Base-by-base conservation (phyloP, 1,284 basidiomycete genomes). In the Sphaerobolus stellatus region DNA sequence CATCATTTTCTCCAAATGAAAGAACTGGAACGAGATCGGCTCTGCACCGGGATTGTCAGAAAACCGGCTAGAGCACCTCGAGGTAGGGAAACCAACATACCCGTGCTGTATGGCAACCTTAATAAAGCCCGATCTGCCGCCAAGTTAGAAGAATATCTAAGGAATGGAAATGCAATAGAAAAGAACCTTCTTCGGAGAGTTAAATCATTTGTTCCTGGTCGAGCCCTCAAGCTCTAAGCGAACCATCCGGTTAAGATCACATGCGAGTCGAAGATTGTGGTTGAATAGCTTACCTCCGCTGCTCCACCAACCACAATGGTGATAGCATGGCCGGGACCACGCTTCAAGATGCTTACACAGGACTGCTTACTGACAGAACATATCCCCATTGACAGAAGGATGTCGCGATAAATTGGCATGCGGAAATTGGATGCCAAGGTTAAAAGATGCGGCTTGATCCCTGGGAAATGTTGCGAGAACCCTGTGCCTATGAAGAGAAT, bases 1-100 rank as follows among this genome's bases (percentile, higher is more conserved):
- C 93, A 68, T 99, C 96, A 69, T 99, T 99, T 75, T 99, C 96
- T 18, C 96, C 96, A 64, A 99, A 99, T 1, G 92, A 94, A 66
- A 97, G 97, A 1, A 96, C 93, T 0, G 94, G 95, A 0, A 98
- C 94, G 7, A 98, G 78, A 64, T 94, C 90, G 41, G 94, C 94
- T 45, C 90, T 92, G 61, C 28, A 51, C n/a, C n/a, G 46, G 16
- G 20, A 49, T 34, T 16, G n/a, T 28, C 24, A 27, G 47, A 28
- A 41, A 52, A 38, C 34, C 43, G 8, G 18, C 18, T 24, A 45
- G 3, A 24, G 16, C 11, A 57, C 47, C 24, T 22, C 48, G 52
- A 22, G 20, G 47, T 27, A 47, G 31, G 18, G 49, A 43, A 30
- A 28, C 38, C 28, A 11, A 16, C 64, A 25, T 59, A 92, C 86